Evolutionary conservation across 495 filamentous ascomycete species (phyloP), one percentile per base, ranked within the genome.

Genomic region (Neurospora hispaniola): DNA sequence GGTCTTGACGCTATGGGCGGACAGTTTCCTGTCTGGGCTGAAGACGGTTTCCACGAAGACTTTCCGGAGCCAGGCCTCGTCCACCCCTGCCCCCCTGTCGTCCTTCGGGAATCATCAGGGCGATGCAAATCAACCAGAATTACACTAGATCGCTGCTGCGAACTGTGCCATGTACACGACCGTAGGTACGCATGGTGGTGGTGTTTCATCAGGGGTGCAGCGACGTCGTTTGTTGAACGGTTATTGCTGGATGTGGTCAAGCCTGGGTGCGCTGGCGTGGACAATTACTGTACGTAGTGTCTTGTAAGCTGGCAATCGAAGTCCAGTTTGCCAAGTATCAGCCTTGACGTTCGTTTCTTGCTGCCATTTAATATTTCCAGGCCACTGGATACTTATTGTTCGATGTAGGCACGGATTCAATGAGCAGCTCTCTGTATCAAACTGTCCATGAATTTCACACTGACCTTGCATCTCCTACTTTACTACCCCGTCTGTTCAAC

Each of bases 21-120:
- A 35, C 23, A 5, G 54, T 35, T 62, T 62, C 54, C 54, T 16
- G 35, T 69, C 77, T 73, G 76, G 75, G 74, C 72, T 74, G 68
- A 35, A 62, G 27, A 73, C 74, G 71, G 73, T 76, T 74, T 27
- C 27, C 79, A 81, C 79, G 79, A 81, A 81, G 77, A 79, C 78
- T 81, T 81, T 78, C 77, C 79, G 79, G 79, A 81, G 78, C 78
- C 44, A 44, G 54, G 20, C 35, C 44, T 42, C 35, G 66, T 44
- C 69, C 38, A 75, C 71, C 74, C 75, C 72, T 73, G 75, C 71
- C 74, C 16, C 78, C 76, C 72, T 76, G 78, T 71, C 71, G 39
- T 40, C 69, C 71, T 73, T 73, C 71, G 75, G 78, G 73, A 76
- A 66, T 11, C 54, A 31, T 62, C 41, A 46, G 59, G 71, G 18